Conservation (phyloP, 768 basidiomycete species). For the Pleurotus eryngii region DNA sequence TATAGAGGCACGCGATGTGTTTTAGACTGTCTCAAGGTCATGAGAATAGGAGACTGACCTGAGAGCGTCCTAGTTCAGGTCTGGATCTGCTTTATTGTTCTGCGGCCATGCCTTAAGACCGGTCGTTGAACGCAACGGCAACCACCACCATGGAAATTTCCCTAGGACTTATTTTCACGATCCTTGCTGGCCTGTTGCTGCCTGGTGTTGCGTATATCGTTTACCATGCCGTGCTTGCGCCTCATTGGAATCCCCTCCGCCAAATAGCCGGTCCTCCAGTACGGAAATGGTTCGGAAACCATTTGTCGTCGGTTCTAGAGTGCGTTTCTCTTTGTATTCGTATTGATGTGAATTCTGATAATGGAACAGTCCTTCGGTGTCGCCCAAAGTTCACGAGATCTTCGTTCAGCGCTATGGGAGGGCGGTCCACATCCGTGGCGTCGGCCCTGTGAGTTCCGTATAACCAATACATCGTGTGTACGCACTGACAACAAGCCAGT, state of each 20-base stretch:
- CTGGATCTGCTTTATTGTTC: no score
- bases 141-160: no score
- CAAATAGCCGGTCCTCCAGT: slow-evolving; percentile 61
- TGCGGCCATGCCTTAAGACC: no score
- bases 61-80: no score
- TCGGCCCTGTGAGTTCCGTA: slow-evolving; percentile 59
- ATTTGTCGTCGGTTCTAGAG: slow-evolving; percentile 58
- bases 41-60: no score
- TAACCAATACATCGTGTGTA: not conserved
- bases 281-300: slow-evolving; percentile 45
- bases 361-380: slow-evolving; percentile 44
- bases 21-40: no score
- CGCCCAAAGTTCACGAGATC: slow-evolving; percentile 49
- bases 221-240: slow-evolving; percentile 29
- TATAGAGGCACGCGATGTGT: no score
- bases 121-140: no score
- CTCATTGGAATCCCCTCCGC: slow-evolving; percentile 44
- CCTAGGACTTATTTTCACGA: no score
- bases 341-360: not conserved
- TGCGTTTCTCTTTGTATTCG: slow-evolving; percentile 25
- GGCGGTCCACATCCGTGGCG: slow-evolving; percentile 64
- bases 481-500: slow-evolving; percentile 35
- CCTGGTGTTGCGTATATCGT: slow-evolving; percentile 19
- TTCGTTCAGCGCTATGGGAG: slow-evolving; percentile 62
- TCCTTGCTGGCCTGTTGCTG: slow-evolving; percentile 2